Evolutionary conservation across 805 yeast species (phyloP).

Genomic region (Kluyveromyces nonfermentans): DNA sequence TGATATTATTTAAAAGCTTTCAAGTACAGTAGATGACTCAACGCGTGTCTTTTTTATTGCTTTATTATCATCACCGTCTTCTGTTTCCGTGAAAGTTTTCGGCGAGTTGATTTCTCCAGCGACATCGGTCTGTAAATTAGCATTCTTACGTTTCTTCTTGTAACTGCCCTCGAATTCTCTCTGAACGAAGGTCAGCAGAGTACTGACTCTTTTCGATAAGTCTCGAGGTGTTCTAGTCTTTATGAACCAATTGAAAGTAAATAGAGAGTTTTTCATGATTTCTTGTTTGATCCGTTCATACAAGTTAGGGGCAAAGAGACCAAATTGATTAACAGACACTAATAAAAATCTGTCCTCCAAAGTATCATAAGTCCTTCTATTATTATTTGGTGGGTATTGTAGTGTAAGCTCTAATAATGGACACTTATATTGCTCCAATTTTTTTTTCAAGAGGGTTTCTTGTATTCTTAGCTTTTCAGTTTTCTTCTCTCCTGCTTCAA

Average conservation of each 20-base stretch:
- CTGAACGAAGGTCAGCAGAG: slow-evolving; percentile 56
- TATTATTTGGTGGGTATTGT: slow-evolving; percentile 75
- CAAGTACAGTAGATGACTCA: background rate
- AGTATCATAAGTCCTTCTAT: slow-evolving; percentile 61
- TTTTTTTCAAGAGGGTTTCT: slow-evolving; percentile 42
- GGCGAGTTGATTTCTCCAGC: background rate
- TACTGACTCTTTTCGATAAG: slow-evolving; percentile 56
- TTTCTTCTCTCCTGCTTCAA: slow-evolving; percentile 66
- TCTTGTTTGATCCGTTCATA: slow-evolving; percentile 60
- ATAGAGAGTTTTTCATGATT: slow-evolving; percentile 47
- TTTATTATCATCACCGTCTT: background rate
- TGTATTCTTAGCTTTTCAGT: slow-evolving; percentile 45
- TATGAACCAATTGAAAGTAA: slow-evolving; percentile 67
- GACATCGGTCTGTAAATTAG: background rate
- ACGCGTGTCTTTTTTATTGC: background rate
- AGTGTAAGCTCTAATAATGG: slow-evolving; percentile 57
- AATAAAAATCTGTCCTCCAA: slow-evolving; percentile 63
- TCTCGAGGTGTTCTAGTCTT: slow-evolving; percentile 65
- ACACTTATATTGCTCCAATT: slow-evolving; percentile 43
- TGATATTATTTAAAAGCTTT: background rate
- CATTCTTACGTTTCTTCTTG: background rate
- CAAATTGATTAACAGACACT: slow-evolving; percentile 52
- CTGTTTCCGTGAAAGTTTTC: background rate
- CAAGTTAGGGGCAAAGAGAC: slow-evolving; percentile 49
- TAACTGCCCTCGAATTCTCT: slow-evolving; percentile 59